These are phyloP conservation scores for Dalbergia oliveri DNA, from an alignment of 306 rosid genomes.

Conservation along the genomic window DNA sequence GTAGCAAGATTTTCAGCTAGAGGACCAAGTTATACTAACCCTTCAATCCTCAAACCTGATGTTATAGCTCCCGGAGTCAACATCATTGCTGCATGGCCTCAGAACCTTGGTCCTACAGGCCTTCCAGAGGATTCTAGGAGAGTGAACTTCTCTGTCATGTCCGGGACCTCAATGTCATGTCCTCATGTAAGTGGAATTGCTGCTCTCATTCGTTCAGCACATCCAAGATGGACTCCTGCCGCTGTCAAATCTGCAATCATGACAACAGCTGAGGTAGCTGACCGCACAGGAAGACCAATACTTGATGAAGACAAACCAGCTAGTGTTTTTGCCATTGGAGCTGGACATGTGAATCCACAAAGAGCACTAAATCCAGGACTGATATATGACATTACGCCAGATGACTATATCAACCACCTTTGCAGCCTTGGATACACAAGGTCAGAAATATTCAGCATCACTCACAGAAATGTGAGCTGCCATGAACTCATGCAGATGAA, in stretches of 20 bases:
- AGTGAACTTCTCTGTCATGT: conserved; percentile 88
- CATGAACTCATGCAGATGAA: conserved; percentile 55
- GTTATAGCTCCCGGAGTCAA: conserved; percentile 96
- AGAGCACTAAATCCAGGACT: conserved; percentile 81
- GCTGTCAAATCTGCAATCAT: conserved; percentile 84
- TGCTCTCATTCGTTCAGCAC: conserved; percentile 78
- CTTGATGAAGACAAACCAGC: conserved; percentile 79
- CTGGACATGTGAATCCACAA: conserved; percentile 82
- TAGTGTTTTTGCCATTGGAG: conserved; percentile 69
- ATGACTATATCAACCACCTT: conserved; percentile 74
- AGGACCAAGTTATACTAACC: conserved; percentile 87
- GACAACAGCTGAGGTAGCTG: conserved; percentile 78
- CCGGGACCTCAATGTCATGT: conserved; percentile 96
- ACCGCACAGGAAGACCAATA: conserved; percentile 74
- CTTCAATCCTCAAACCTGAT: conserved; percentile 95
- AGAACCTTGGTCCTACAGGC: conserved; percentile 85
- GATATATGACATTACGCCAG: conserved; percentile 75
- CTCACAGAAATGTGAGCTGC: conserved; percentile 85
- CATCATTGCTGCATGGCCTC: conserved; percentile 99
- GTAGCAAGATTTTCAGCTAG: conserved; percentile 89
- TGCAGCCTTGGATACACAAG: conserved; percentile 82
- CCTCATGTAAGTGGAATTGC: conserved; percentile 94
- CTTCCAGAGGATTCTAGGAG: conserved; percentile 86
- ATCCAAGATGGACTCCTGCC: conserved; percentile 84
- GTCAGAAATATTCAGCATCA: conserved; percentile 70